Conservation (phyloP, 345 rosid species). For the Moricandia moricandioides region DNA sequence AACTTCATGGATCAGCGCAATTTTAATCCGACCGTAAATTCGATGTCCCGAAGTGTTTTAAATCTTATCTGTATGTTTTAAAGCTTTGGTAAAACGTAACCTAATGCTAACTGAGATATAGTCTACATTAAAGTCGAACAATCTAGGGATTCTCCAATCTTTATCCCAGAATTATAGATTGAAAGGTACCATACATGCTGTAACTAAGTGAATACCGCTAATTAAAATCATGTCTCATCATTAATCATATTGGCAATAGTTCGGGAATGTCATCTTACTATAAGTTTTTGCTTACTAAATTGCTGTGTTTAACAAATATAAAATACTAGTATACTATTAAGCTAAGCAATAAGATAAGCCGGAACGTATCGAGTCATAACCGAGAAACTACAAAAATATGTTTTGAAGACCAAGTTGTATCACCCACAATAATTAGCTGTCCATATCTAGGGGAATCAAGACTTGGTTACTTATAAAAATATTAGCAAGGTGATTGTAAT, state of each 20-base stretch:
- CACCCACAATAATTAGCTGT: slow-evolving; percentile 31
- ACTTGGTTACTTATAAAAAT: not conserved
- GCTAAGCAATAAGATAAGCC: slow-evolving; percentile 10
- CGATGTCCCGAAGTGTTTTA: not conserved
- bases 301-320: not conserved
- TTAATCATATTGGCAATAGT: not conserved
- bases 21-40: slow-evolving; percentile 1
- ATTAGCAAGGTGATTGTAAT: slow-evolving; percentile 11
- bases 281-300: not conserved
- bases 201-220: not conserved
- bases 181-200: not conserved
- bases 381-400: slow-evolving; percentile 20
- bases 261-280: not conserved
- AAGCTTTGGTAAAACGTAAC: not conserved
- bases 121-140: not conserved
- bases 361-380: slow-evolving; percentile 17
- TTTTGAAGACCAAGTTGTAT: slow-evolving; percentile 32
- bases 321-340: not conserved
- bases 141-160: not conserved
- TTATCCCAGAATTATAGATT: not conserved
- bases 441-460: slow-evolving; percentile 31
- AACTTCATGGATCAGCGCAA: not conserved
- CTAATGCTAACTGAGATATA: not conserved
- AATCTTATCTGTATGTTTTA: not conserved
- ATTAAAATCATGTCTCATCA: not conserved